Conservation (phyloP, 768 basidiomycete genomes). For the Mycena alexandri region DNA sequence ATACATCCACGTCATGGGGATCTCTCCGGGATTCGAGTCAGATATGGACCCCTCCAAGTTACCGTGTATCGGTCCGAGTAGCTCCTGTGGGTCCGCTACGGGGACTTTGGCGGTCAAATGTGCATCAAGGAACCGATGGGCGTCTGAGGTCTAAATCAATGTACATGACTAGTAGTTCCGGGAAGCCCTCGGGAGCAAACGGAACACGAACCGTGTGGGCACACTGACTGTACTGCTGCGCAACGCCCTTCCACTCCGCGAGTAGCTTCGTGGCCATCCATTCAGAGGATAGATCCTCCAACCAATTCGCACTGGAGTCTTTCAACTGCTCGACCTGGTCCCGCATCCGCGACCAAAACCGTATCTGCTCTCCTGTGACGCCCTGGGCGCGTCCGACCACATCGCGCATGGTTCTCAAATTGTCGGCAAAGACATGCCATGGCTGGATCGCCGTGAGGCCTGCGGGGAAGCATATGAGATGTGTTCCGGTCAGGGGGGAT, state of each 20-base stretch:
- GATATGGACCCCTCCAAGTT: too few relatives aligned
- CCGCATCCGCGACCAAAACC: conserved; percentile 15
- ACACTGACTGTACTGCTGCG: conserved; percentile 15
- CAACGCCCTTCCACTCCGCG: conserved; percentile 15
- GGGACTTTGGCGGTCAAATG: too few relatives aligned
- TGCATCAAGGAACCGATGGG: conserved; percentile 16
- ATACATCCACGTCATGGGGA: too few relatives aligned
- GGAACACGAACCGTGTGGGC: conserved; percentile 16
- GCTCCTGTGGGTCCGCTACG: too few relatives aligned
- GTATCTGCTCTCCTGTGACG: conserved; percentile 7
- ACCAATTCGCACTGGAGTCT: conserved; percentile 16
- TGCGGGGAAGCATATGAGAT: conserved; percentile 7
- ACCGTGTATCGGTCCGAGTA: too few relatives aligned
- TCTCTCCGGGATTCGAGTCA: too few relatives aligned
- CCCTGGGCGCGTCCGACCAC: conserved; percentile 9
- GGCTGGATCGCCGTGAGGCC: conserved; percentile 8
- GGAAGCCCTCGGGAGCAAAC: not conserved
- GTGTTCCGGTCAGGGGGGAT: too few relatives aligned
- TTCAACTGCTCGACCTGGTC: conserved; percentile 14
- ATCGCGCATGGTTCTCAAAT: not conserved
- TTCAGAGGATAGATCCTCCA: conserved; percentile 21
- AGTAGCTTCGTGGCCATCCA: conserved; percentile 18
- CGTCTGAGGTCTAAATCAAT: conserved; percentile 20
- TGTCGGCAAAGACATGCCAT: conserved; percentile 12
- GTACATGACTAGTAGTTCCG: not conserved